Conservation (phyloP, 345 rosid species). For the Firmiana major region DNA sequence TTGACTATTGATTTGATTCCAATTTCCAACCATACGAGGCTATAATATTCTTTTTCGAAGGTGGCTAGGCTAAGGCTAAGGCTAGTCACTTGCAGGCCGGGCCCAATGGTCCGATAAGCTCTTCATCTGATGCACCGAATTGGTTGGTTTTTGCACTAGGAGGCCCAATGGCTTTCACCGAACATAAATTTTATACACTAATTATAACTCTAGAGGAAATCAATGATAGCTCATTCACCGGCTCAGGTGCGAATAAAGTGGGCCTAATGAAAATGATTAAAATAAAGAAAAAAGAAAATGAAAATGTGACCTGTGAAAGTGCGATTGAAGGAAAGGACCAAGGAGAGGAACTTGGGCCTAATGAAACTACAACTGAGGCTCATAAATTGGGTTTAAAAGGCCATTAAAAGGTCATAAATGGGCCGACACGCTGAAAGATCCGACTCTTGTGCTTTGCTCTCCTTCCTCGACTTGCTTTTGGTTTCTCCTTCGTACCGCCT, state of each 20-base stretch:
- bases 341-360: no score
- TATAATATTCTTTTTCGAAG: not conserved
- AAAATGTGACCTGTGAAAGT: no score
- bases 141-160: no score
- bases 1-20: not conserved
- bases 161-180: no score
- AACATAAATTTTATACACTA: no score
- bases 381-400: no score
- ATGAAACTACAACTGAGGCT: no score
- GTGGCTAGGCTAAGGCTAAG: not conserved
- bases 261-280: not conserved
- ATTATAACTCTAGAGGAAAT: no score
- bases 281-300: no score
- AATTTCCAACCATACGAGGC: not conserved
- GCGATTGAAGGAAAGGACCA: no score
- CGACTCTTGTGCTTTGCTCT: not conserved
- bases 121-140: not conserved
- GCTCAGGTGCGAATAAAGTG: slow-evolving; percentile 55
- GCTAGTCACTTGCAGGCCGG: not conserved
- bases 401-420: not conserved
- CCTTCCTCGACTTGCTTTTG: not conserved
- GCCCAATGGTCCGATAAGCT: not conserved
- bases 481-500: not conserved
- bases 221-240: slow-evolving; percentile 42
- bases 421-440: not conserved